Evolutionary conservation across 441 rosid species (phyloP).

Genomic region (Adansonia rubrostipa): DNA sequence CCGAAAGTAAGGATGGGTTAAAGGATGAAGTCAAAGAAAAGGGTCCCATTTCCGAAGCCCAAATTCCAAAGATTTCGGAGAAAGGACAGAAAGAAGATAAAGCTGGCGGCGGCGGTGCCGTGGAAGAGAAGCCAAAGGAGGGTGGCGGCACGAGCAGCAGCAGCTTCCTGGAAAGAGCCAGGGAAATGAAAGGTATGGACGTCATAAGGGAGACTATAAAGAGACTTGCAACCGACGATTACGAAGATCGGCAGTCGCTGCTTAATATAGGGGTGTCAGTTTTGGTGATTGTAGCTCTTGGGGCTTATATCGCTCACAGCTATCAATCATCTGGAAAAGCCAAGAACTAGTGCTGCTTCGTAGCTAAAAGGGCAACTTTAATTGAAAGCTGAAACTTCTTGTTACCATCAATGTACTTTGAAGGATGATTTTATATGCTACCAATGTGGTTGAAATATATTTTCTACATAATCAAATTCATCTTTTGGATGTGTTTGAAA

Average conservation of each 20-base stretch:
- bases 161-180: conserved; percentile 6
- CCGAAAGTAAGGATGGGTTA: background rate
- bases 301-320: conserved; percentile 58
- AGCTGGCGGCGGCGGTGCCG: background rate
- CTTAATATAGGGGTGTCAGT: conserved; percentile 67
- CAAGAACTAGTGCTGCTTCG: background rate
- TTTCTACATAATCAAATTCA: background rate
- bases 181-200: conserved; percentile 3
- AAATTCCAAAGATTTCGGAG: background rate
- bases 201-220: background rate
- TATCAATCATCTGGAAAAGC: conserved; percentile 32
- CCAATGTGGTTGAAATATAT: background rate
- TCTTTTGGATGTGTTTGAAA: background rate
- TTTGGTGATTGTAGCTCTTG: conserved; percentile 65
- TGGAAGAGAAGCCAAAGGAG: background rate
- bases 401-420: background rate
- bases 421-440: conserved; percentile 6
- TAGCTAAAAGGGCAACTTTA: background rate
- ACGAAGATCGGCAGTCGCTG: conserved; percentile 50
- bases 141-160: background rate
- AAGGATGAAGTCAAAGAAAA: background rate
- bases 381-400: background rate
- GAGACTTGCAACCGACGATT: background rate
- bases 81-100: background rate
- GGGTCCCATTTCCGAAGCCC: background rate